Percentiles rank a stretch among this genome's conserved stretches.
Evolutionary conservation across 495 filamentous ascomycete genomes (phyloP).

Genomic region (Daldinia decipiens): DNA sequence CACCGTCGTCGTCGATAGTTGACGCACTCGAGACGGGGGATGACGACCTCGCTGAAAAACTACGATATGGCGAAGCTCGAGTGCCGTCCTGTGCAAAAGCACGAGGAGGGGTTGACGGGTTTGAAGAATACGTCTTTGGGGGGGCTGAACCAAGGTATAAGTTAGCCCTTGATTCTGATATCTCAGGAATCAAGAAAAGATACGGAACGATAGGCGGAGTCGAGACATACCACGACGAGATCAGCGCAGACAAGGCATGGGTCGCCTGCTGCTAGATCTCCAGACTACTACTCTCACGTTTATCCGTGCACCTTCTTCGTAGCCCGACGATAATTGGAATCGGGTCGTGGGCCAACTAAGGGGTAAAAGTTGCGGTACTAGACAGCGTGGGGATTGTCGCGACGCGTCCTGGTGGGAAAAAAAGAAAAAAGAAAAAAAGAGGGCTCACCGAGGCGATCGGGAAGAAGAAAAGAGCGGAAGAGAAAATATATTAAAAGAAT

Average conservation of each 20-base stretch:
- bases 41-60: slow-evolving; percentile 49
- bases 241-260: slow-evolving; percentile 64
- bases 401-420: slow-evolving; percentile 51
- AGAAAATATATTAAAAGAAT: slow-evolving; percentile 41
- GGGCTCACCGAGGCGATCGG: slow-evolving; percentile 27
- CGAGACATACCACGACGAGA: slow-evolving; percentile 59
- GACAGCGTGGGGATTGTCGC: slow-evolving; percentile 45
- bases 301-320: slow-evolving; percentile 37
- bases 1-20: slow-evolving; percentile 62
- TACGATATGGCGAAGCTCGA: slow-evolving; percentile 46
- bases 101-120: slow-evolving; percentile 62
- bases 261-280: slow-evolving; percentile 66
- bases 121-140: slow-evolving; percentile 63
- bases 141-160: slow-evolving; percentile 35
- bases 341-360: slow-evolving; percentile 39
- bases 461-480: slow-evolving; percentile 10
- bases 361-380: slow-evolving; percentile 33
- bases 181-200: slow-evolving; percentile 21
- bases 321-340: slow-evolving; percentile 32
- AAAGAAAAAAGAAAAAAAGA: slow-evolving; percentile 23
- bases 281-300: slow-evolving; percentile 45
- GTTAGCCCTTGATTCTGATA: slow-evolving; percentile 22
- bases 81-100: slow-evolving; percentile 62
- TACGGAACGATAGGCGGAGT: slow-evolving; percentile 12
- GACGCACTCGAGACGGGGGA: slow-evolving; percentile 63